Evolutionary conservation across 2,329 filamentous ascomycete species (phyloP).

Genomic region (Cladosporium sp.): DNA sequence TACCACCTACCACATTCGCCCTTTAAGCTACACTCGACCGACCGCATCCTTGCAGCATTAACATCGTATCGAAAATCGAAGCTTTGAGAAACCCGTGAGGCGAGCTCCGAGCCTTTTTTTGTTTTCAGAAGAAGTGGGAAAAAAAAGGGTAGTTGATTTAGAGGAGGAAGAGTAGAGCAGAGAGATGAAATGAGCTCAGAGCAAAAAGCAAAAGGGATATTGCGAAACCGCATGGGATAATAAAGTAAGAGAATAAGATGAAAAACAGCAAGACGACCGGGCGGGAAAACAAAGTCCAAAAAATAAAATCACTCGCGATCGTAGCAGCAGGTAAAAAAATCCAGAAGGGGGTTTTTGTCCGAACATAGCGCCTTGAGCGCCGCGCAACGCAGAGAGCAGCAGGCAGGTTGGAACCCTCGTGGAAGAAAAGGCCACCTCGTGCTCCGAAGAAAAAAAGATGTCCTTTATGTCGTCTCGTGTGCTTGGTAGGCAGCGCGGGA

Average conservation of each 20-base stretch:
- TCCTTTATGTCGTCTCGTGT: slow-evolving; percentile 11
- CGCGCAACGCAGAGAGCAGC: slow-evolving; percentile 1
- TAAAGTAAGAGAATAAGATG: background rate
- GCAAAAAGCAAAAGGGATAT: slow-evolving; percentile 5
- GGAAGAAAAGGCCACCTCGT: background rate
- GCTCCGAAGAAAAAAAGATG: slow-evolving; percentile 7
- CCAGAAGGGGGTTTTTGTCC: slow-evolving; percentile 5
- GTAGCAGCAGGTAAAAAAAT: slow-evolving; percentile 9
- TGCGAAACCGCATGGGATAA: slow-evolving; percentile 8
- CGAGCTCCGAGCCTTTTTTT: background rate
- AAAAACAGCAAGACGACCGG: too few relatives aligned
- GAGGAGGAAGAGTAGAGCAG: background rate
- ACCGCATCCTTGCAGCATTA: slow-evolving; percentile 3
- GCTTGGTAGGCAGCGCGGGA: slow-evolving; percentile 2
- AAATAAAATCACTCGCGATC: slow-evolving; percentile 2
- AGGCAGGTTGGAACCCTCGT: slow-evolving; percentile 1
- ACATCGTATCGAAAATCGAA: slow-evolving; percentile 9
- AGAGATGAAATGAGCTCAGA: background rate
- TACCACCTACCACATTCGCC: background rate
- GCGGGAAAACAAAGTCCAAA: background rate
- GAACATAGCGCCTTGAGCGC: slow-evolving; percentile 11
- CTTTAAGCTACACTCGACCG: background rate
- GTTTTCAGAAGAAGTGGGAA: too few relatives aligned
- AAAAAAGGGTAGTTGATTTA: background rate
- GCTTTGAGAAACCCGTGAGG: background rate